Percentiles rank a stretch among this genome's conserved stretches.
Evolutionary conservation across 2,329 filamentous ascomycete species (phyloP).

Genomic region (Apiospora pterosperma): DNA sequence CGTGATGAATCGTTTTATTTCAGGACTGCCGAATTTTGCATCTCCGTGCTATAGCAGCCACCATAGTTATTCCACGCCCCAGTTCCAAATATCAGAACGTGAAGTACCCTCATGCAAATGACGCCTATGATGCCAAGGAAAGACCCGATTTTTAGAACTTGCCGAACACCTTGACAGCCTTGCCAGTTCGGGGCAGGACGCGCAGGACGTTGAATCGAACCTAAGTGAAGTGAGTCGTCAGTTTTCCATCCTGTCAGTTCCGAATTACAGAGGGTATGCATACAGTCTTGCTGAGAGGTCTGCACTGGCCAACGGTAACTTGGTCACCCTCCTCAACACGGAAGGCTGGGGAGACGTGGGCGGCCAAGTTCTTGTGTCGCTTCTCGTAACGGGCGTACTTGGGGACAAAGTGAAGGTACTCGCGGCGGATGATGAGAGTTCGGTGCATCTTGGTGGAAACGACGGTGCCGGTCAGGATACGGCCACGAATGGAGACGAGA

Average conservation of each 20-base stretch:
- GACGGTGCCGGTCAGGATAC: slow-evolving; percentile 99
- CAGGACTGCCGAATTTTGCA: slow-evolving; percentile 28
- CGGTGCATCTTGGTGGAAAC: slow-evolving; percentile 99
- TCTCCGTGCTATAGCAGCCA: slow-evolving; percentile 28
- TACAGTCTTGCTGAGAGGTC: slow-evolving; percentile 99
- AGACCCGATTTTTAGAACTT: slow-evolving; percentile 79
- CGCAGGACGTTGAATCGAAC: slow-evolving; percentile 99
- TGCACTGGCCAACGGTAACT: slow-evolving; percentile 99
- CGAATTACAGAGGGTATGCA: slow-evolving; percentile 37
- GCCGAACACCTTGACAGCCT: slow-evolving; percentile 94
- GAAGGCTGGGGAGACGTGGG: slow-evolving; percentile 98
- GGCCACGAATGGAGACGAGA: slow-evolving; percentile 98
- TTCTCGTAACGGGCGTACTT: slow-evolving; percentile 99
- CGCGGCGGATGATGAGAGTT: slow-evolving; percentile 97
- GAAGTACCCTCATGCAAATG: slow-evolving; percentile 43
- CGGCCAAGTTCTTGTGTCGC: slow-evolving; percentile 99
- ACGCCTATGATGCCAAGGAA: slow-evolving; percentile 52
- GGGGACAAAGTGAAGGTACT: slow-evolving; percentile 99
- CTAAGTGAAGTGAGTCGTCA: slow-evolving; percentile 39
- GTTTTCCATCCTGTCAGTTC: neutral
- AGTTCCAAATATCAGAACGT: slow-evolving; percentile 33
- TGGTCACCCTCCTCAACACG: slow-evolving; percentile 99
- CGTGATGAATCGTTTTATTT: slow-evolving; percentile 24
- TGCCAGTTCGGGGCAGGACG: slow-evolving; percentile 95
- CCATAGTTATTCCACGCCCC: slow-evolving; percentile 29